A percentile compares a stretch with the other conserved stretches of the same genome.
phyloP scores from a whole-genome alignment of 2,329 filamentous ascomycete genomes.

The Cladosporium sp. region DNA sequence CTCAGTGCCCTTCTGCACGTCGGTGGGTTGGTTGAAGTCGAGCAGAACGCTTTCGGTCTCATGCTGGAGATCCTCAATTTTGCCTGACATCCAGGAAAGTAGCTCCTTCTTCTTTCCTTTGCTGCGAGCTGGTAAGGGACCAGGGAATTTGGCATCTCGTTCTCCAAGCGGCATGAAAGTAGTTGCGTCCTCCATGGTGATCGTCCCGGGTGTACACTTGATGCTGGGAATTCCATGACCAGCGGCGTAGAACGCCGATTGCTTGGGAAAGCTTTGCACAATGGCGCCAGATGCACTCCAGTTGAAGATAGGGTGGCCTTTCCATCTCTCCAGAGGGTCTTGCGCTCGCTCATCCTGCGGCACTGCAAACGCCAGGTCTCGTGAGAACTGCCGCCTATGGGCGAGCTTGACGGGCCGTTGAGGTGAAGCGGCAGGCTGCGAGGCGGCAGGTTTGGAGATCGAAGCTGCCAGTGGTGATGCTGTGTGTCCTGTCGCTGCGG shows the following conservation, averaged over 20 bases:
- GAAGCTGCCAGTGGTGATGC: constrained; percentile 7
- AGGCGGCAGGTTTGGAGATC: constrained; percentile 22
- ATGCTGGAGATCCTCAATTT: constrained; percentile 68
- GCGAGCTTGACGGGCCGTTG: constrained; percentile 8
- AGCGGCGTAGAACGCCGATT: constrained; percentile 78
- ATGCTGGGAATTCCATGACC: constrained; percentile 70
- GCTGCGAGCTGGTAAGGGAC: constrained; percentile 78
- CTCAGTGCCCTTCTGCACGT: constrained; percentile 64
- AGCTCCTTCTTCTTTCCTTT: constrained; percentile 97
- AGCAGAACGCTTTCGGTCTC: constrained; percentile 42
- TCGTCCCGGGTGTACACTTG: constrained; percentile 74
- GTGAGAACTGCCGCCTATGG: constrained; percentile 41
- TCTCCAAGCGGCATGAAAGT: constrained; percentile 68
- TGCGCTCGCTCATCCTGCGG: constrained; percentile 53
- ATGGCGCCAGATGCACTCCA: constrained; percentile 85
- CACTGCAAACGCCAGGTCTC: constrained; percentile 51
- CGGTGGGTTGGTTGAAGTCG: constrained; percentile 49
- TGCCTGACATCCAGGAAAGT: constrained; percentile 69
- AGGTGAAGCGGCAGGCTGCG: constrained; percentile 4
- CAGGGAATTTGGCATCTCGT: constrained; percentile 75
- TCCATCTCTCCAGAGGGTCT: constrained; percentile 85
- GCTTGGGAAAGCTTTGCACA: constrained; percentile 80
- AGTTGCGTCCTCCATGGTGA: constrained; percentile 71
- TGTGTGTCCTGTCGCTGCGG: constrained; percentile 10
- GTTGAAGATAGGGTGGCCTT: constrained; percentile 75